phyloP scores from a whole-genome alignment of 2,329 filamentous ascomycete genomes.

The Diplodia intermedia region DNA sequence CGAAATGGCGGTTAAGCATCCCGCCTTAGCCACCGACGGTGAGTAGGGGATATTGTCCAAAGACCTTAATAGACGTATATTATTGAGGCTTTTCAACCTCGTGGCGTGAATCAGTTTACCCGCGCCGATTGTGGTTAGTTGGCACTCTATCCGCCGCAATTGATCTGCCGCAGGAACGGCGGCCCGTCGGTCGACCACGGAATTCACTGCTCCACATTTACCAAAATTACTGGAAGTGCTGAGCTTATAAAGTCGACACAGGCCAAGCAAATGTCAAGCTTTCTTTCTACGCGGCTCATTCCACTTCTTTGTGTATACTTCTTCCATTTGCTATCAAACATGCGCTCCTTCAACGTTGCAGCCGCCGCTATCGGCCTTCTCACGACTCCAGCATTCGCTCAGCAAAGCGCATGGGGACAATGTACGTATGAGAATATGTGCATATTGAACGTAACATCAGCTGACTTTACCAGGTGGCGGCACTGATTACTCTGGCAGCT shows the following conservation, averaged over 20 bases:
- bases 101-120: conserved; percentile 10
- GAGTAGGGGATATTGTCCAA: not conserved
- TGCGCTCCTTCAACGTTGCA: conserved; percentile 6
- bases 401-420: conserved; percentile 43
- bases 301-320: not conserved
- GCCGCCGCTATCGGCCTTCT: conserved; percentile 39
- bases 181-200: conserved; percentile 21
- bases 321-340: not conserved
- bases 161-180: conserved; percentile 25
- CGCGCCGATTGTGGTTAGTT: conserved; percentile 6
- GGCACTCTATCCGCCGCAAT: conserved; percentile 24
- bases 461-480: conserved; percentile 41
- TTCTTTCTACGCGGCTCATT: not conserved
- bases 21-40: not conserved
- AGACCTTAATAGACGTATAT: not conserved
- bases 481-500: conserved; percentile 40
- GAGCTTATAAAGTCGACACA: not conserved
- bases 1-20: conserved; percentile 28
- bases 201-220: conserved; percentile 3
- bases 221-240: not conserved
- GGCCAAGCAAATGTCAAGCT: conserved; percentile 3
- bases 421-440: conserved; percentile 37
- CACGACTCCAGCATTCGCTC: conserved; percentile 39
- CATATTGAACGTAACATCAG: not conserved
- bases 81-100: not conserved